Evolutionary conservation across 345 rosid genomes (phyloP).

Genomic region (Moringa oleifera): DNA sequence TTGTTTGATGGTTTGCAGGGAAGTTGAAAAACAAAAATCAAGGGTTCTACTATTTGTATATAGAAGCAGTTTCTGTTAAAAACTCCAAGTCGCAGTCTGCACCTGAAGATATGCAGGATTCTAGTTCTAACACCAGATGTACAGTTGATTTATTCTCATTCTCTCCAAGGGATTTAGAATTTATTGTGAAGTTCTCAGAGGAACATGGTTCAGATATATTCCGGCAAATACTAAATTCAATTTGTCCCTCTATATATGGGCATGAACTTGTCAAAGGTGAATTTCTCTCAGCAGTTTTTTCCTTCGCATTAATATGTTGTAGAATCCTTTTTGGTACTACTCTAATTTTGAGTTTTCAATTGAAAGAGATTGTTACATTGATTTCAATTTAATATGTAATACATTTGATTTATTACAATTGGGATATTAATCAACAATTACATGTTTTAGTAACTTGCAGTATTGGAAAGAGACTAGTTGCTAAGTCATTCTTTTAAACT

Average conservation of each 20-base stretch:
- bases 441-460: no score
- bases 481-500: no score
- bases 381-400: no score
- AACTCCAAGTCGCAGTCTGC: constrained; percentile 75
- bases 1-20: constrained; percentile 39
- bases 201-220: constrained; percentile 84
- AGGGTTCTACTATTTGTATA: constrained; percentile 86
- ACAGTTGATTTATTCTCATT: constrained; percentile 69
- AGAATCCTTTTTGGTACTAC: not conserved
- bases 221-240: constrained; percentile 71
- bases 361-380: no score
- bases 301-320: no score
- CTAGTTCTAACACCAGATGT: constrained; percentile 36
- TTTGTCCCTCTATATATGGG: constrained; percentile 95
- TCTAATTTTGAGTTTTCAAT: not conserved
- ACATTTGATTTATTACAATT: no score
- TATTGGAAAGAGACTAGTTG: no score
- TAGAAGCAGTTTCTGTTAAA: constrained; percentile 77
- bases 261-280: constrained; percentile 97
- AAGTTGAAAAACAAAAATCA: constrained; percentile 81
- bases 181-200: constrained; percentile 79
- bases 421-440: no score
- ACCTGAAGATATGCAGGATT: constrained; percentile 48
- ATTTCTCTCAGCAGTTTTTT: not conserved
- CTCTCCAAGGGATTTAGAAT: constrained; percentile 82